Conservation (phyloP, 2,329 filamentous ascomycete species). For the Colletotrichum coccodes region DNA sequence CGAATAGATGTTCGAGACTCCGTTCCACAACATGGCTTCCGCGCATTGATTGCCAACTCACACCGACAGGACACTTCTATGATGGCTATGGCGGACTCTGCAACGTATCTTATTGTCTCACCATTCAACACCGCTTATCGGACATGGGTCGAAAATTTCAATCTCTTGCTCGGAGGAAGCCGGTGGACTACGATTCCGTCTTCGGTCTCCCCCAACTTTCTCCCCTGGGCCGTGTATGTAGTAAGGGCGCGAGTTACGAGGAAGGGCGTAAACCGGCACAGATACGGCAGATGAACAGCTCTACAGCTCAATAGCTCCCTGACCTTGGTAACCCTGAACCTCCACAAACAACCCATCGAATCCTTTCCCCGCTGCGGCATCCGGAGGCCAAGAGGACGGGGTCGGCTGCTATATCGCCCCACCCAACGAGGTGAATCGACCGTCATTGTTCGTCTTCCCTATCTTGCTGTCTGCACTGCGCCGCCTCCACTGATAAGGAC, state of each 20-base stretch:
- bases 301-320: background rate
- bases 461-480: slow-evolving; percentile 19
- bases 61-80: background rate
- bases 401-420: slow-evolving; percentile 19
- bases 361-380: slow-evolving; percentile 16
- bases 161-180: slow-evolving; percentile 1
- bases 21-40: background rate
- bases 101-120: background rate
- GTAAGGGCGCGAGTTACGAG: background rate
- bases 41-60: background rate
- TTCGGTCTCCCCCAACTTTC: background rate
- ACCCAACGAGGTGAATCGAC: background rate
- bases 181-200: background rate
- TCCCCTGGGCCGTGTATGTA: background rate
- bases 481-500: slow-evolving; percentile 28
- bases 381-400: slow-evolving; percentile 26
- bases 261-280: background rate
- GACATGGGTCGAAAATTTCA: background rate
- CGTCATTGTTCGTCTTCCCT: background rate
- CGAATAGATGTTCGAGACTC: background rate
- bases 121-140: background rate
- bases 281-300: background rate
- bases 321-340: background rate
- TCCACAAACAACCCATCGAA: slow-evolving; percentile 2
- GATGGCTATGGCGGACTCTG: too few species aligned